Conservation (phyloP, 2,329 filamentous ascomycete genomes). For the Diaporthe caulivora region DNA sequence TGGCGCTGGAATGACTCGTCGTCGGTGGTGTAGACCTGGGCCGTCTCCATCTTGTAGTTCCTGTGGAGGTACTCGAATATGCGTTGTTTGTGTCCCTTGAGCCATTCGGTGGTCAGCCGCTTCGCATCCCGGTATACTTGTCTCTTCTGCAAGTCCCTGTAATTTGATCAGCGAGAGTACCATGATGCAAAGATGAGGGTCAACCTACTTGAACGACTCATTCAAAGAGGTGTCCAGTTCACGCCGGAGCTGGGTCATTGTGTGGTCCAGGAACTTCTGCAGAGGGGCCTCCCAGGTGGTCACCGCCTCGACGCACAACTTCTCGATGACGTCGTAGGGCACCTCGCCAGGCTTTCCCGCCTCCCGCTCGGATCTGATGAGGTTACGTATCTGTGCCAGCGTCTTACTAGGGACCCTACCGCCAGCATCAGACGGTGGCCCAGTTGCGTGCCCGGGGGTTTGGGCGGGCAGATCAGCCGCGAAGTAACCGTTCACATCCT, state of each 20-base stretch:
- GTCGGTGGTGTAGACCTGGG: conserved; percentile 70
- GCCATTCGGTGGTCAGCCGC: conserved; percentile 57
- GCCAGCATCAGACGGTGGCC: conserved; percentile 16
- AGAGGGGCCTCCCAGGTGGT: conserved; percentile 69
- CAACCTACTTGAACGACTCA: conserved; percentile 55
- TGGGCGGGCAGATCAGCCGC: conserved; percentile 14
- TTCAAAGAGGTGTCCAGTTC: conserved; percentile 62
- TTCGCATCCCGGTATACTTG: conserved; percentile 63
- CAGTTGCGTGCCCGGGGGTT: conserved; percentile 27
- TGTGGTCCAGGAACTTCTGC: conserved; percentile 59
- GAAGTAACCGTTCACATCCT: conserved; percentile 37
- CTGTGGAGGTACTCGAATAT: conserved; percentile 55
- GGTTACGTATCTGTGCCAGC: conserved; percentile 63
- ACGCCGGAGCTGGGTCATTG: conserved; percentile 60
- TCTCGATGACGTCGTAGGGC: conserved; percentile 70
- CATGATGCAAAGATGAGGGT: not conserved
- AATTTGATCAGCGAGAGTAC: not conserved
- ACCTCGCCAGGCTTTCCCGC: conserved; percentile 71
- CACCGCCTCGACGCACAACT: conserved; percentile 68
- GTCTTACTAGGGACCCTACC: conserved; percentile 50
- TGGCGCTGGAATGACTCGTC: conserved; percentile 60
- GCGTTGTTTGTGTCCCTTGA: conserved; percentile 53
- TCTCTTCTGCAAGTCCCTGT: conserved; percentile 55
- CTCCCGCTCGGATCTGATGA: conserved; percentile 66
- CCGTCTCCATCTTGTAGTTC: conserved; percentile 65